These are phyloP conservation scores for Gnetum montanum DNA, from an alignment of 75 land plant genomes.

Conservation along the genomic window DNA sequence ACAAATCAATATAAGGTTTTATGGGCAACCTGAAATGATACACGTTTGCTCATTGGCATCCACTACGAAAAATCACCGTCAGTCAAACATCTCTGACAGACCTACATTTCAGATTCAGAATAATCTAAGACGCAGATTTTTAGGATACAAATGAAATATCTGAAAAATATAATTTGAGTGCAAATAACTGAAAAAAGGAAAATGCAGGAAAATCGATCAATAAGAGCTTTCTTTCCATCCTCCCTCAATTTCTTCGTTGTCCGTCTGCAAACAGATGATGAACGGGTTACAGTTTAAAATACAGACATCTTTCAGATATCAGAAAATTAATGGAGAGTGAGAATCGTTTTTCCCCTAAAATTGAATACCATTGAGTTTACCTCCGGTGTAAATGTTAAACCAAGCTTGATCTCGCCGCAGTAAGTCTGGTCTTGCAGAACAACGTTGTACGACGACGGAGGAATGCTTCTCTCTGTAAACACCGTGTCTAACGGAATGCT, in stretches of 20 bases:
- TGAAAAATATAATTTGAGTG: no score
- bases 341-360: not conserved
- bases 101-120: no score
- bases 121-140: no score
- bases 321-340: not conserved
- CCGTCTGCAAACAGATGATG: not conserved
- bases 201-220: no score
- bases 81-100: no score
- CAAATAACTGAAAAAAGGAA: no score
- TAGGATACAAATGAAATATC: no score
- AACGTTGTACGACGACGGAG: slow-evolving; percentile 37
- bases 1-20: no score
- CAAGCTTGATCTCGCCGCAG: slow-evolving; percentile 44
- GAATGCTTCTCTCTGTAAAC: slow-evolving; percentile 24
- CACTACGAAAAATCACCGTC: no score
- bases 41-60: no score
- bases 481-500: slow-evolving; percentile 41
- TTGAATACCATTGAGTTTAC: slow-evolving; percentile 11
- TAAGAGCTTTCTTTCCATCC: slow-evolving; percentile 9
- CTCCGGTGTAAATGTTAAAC: slow-evolving; percentile 39
- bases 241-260: not conserved
- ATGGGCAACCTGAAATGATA: no score
- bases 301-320: not conserved
- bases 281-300: not conserved
- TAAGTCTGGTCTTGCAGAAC: slow-evolving; percentile 29